phyloP scores from a whole-genome alignment of 768 basidiomycete genomes.

The Russula sp. region DNA sequence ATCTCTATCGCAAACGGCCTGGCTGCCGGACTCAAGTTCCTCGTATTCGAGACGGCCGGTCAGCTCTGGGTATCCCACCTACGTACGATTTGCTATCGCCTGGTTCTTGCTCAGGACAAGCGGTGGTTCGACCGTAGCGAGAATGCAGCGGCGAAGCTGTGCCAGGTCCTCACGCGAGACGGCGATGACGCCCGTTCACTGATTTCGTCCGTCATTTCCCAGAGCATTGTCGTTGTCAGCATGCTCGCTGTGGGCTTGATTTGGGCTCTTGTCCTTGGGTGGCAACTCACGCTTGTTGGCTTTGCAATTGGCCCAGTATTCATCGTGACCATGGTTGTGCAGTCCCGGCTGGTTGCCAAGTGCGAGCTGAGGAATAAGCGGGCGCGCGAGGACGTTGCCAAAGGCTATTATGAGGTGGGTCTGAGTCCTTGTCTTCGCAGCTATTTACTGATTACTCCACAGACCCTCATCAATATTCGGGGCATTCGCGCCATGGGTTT shows the following conservation, averaged over 20 bases:
- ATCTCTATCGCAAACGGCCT: slow-evolving; percentile 76
- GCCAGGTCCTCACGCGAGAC: slow-evolving; percentile 81
- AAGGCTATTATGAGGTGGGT: slow-evolving; percentile 78
- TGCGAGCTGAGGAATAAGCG: slow-evolving; percentile 80
- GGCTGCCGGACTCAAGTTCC: slow-evolving; percentile 71
- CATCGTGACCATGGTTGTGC: slow-evolving; percentile 66
- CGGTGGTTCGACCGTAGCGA: slow-evolving; percentile 75
- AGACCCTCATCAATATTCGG: slow-evolving; percentile 80
- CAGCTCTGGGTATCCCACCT: slow-evolving; percentile 72
- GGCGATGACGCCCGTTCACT: slow-evolving; percentile 83
- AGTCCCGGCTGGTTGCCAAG: slow-evolving; percentile 65
- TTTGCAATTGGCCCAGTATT: slow-evolving; percentile 86
- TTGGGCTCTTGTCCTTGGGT: slow-evolving; percentile 86
- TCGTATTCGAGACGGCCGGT: slow-evolving; percentile 71
- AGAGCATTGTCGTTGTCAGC: slow-evolving; percentile 65
- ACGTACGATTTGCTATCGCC: slow-evolving; percentile 53
- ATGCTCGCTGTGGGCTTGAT: slow-evolving; percentile 83
- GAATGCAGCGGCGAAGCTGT: slow-evolving; percentile 58
- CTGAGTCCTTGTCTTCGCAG: slow-evolving; percentile 28
- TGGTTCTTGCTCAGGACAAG: slow-evolving; percentile 77
- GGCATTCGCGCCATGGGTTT: slow-evolving; percentile 88
- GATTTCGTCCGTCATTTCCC: slow-evolving; percentile 67
- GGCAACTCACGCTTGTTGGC: slow-evolving; percentile 92
- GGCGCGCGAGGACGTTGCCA: slow-evolving; percentile 81
- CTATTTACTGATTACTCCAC: slow-evolving; percentile 5